These are phyloP conservation scores for Phaeophleospora eucalypticola DNA, from an alignment of 2,329 filamentous ascomycete genomes.

Conservation along the genomic window DNA sequence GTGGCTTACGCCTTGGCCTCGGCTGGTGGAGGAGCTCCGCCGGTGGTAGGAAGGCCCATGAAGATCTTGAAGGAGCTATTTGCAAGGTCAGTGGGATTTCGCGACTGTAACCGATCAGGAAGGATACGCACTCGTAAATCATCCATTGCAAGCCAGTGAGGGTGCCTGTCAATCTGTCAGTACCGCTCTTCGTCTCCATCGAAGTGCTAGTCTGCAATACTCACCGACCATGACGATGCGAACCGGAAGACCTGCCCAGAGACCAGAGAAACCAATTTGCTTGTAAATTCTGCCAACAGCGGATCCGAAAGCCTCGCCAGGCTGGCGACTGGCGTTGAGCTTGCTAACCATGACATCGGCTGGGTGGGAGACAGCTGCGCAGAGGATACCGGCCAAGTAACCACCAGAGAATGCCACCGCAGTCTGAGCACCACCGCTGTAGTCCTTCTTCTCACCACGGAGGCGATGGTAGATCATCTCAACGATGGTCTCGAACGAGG, in stretches of 20 bases:
- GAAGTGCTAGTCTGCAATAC: conserved; percentile 1
- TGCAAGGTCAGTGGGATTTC: neutral
- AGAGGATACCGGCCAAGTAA: conserved; percentile 60
- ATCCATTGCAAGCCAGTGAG: conserved; percentile 74
- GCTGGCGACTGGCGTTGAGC: conserved; percentile 53
- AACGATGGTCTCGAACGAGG: conserved; percentile 60
- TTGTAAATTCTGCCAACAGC: conserved; percentile 61
- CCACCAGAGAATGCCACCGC: conserved; percentile 58
- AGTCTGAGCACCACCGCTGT: conserved; percentile 50
- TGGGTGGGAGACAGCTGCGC: conserved; percentile 59
- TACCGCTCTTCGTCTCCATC: conserved; percentile 12
- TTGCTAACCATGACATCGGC: conserved; percentile 64
- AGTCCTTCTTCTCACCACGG: conserved; percentile 56
- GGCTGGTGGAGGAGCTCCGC: conserved; percentile 44
- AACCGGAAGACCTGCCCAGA: conserved; percentile 87
- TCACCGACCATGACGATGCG: conserved; percentile 14
- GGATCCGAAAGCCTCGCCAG: conserved; percentile 56
- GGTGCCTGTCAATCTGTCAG: conserved; percentile 81
- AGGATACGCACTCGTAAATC: conserved; percentile 2
- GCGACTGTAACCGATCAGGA: neutral
- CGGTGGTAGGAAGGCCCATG: conserved; percentile 68
- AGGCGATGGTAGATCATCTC: conserved; percentile 54
- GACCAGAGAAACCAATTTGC: conserved; percentile 63
- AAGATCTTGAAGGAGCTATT: conserved; percentile 47
- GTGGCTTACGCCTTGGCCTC: too few relatives aligned